Percentiles rank a stretch among this genome's conserved stretches.
These are phyloP conservation scores for Penicillium canariense DNA, from an alignment of 495 filamentous ascomycete genomes.

Conservation along the genomic window DNA sequence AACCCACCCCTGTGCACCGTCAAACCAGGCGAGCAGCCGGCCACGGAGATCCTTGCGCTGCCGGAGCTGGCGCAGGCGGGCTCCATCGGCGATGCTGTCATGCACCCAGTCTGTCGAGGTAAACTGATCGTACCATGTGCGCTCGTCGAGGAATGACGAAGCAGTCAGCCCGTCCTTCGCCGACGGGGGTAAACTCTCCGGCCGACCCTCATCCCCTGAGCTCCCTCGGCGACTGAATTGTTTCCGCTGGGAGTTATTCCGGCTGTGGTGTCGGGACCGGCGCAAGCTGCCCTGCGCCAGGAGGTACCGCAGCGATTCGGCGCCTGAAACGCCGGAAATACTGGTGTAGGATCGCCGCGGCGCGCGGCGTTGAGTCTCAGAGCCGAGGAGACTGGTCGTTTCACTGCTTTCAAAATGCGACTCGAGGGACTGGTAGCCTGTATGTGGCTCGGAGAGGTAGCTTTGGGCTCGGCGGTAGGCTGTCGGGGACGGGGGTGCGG, in stretches of 20 bases:
- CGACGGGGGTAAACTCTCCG: conserved; percentile 49
- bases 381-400: conserved; percentile 37
- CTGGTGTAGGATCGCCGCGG: conserved; percentile 44
- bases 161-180: conserved; percentile 54
- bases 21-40: conserved; percentile 70
- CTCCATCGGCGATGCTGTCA: conserved; percentile 93
- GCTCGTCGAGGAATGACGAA: conserved; percentile 67
- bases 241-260: conserved; percentile 59
- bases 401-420: conserved; percentile 35
- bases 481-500: conserved; percentile 41
- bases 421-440: conserved; percentile 38
- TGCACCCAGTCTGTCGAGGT: conserved; percentile 99
- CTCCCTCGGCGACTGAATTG: conserved; percentile 51
- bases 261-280: conserved; percentile 60
- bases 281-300: conserved; percentile 44
- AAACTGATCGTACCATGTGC: conserved; percentile 99
- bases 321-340: conserved; percentile 31
- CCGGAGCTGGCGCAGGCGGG: conserved; percentile 77
- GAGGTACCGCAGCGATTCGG: conserved; percentile 34
- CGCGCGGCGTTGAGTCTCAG: conserved; percentile 19
- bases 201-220: conserved; percentile 31
- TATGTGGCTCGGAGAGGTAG: conserved; percentile 38
- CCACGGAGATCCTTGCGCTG: conserved; percentile 82
- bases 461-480: conserved; percentile 36
- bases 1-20: conserved; percentile 93